Conservation (phyloP, 2,329 filamentous ascomycete species). For the Cladophialophora immunda region DNA sequence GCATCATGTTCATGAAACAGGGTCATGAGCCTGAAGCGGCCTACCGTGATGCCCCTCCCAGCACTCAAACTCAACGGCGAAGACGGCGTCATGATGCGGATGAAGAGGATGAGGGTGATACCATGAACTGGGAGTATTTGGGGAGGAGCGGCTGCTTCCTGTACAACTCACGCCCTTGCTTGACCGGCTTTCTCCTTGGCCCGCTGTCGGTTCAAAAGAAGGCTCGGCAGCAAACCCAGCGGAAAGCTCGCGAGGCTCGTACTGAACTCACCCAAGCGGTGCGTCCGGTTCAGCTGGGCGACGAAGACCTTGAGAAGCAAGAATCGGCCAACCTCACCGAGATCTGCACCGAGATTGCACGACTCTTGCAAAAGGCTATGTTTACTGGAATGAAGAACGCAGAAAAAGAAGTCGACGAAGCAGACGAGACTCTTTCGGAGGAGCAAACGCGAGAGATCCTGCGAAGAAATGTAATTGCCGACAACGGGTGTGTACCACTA, state of each 20-base stretch:
- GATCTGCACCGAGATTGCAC: constrained; percentile 78
- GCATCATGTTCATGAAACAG: constrained; percentile 83
- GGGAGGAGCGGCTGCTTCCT: constrained; percentile 80
- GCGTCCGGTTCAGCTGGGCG: constrained; percentile 78
- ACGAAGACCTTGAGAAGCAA: constrained; percentile 76
- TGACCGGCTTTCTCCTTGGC: constrained; percentile 85
- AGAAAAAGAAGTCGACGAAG: constrained; percentile 44
- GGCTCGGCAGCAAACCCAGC: constrained; percentile 72
- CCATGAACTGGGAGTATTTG: constrained; percentile 85
- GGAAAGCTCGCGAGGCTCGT: constrained; percentile 74
- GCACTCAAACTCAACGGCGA: constrained; percentile 50
- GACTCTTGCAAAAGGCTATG: constrained; percentile 61
- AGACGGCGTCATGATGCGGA: constrained; percentile 70
- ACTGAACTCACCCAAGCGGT: constrained; percentile 73
- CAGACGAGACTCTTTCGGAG: constrained; percentile 44
- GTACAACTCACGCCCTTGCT: constrained; percentile 74
- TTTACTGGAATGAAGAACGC: constrained; percentile 53
- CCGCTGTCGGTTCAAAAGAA: constrained; percentile 91
- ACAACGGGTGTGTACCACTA: constrained; percentile 76
- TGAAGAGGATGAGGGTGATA: constrained; percentile 72
- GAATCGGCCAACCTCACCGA: constrained; percentile 81
- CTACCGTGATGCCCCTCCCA: constrained; percentile 7
- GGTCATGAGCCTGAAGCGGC: constrained; percentile 57
- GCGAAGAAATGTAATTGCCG: constrained; percentile 70
- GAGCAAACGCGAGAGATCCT: constrained; percentile 63